Base-by-base conservation (phyloP, 2,329 filamentous ascomycete genomes). In the Trichoderma oligosporum region DNA sequence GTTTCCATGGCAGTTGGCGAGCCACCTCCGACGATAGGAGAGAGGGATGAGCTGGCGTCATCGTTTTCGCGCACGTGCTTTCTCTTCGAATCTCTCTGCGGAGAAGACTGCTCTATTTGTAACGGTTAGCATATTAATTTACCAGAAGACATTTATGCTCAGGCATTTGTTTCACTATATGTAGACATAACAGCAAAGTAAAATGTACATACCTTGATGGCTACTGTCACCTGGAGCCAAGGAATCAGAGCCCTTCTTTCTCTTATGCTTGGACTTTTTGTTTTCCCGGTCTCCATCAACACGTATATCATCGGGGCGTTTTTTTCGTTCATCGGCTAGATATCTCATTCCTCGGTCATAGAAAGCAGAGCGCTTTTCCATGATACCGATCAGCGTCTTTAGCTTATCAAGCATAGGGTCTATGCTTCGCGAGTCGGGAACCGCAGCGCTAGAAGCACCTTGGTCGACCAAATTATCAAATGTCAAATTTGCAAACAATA, bases 261-360 rank as follows among this genome's bases (percentile, higher is more conserved):
- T 91, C 78, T 89, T 91, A 62, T 87, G 80, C 70, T 92, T 91
- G 22, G 78, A 74, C 68, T 82, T 81, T 65, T 82, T 82, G 20
- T 74, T 71, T 52, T 78, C 76, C 60, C 76, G 76, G 42, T 82
- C 80, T 36, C 31, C 78, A 53, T 77, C 67, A 60, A 62, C 76
- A 65, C 77, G 77, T 59, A 74, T 75, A 53, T 85, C 81, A 56
- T 84, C 81, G 29, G 79, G 74, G 62, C 80, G 75, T 39, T 84
- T 81, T 69, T 89, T 89, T 52, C 85, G 79, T 67, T 81, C 80
- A 65, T 80, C 78, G 6, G 85, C 82, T 56, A 91, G 75, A 63
- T 89, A 78, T 56, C 89, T 77, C 83, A 93, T 89, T 33, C 86
- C 85, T 33, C 83, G 80, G 66, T 92, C 88, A 70, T 86, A 91